Evolutionary conservation across 2,329 filamentous ascomycete species (phyloP), one percentile per base, ranked within the genome.

Genomic region (Alternaria gaisen): DNA sequence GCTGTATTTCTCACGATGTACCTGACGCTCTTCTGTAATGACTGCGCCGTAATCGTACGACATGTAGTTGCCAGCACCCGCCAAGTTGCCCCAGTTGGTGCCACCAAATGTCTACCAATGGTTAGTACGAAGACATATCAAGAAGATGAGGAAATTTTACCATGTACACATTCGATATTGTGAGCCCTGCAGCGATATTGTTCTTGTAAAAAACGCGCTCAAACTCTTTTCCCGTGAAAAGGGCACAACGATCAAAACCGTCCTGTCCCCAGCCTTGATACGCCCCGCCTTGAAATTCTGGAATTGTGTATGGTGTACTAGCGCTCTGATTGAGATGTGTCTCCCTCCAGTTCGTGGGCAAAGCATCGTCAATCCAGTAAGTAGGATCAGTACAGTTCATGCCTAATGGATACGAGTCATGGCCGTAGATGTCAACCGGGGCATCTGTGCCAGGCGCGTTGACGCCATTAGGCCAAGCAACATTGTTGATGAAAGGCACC

Each of bases 21-120:
- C 80, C 2, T 84, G 84, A 26, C 91, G 84, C 30, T 90, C 87
- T 71, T 94, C 91, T 1, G 84, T 84, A 53, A 94, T 91, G 9
- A 83, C 81, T 14, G 86, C 82, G 8, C 84, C 85, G 66, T 87
- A 88, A 65, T 88, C 86, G 65, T 88, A 88, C 3, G 82, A 84
- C 0, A 80, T 82, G 60, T 82, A 81, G 12, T 67, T 79, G 50
- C 86, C 87, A 14, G 88, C 83, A 66, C 91, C 86, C 0, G 90
- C 90, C 5, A 92, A 77, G 63, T 93, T 93, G 0, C 91, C 91
- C 91, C 91, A 94, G 72, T 94, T 94, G 0, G 91, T 93, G 12
- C 91, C 91, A n/a, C 91, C 91, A 64, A 85, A 91, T 0, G 88
- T 87, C 68, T 71, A 16, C 0, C 6, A 1, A 16, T 9, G 20